A percentile compares a stretch with the other conserved stretches of the same genome.
These are phyloP conservation scores for Magnaporthales sp. DNA, from an alignment of 2,329 filamentous ascomycete species.

Conservation along the genomic window DNA sequence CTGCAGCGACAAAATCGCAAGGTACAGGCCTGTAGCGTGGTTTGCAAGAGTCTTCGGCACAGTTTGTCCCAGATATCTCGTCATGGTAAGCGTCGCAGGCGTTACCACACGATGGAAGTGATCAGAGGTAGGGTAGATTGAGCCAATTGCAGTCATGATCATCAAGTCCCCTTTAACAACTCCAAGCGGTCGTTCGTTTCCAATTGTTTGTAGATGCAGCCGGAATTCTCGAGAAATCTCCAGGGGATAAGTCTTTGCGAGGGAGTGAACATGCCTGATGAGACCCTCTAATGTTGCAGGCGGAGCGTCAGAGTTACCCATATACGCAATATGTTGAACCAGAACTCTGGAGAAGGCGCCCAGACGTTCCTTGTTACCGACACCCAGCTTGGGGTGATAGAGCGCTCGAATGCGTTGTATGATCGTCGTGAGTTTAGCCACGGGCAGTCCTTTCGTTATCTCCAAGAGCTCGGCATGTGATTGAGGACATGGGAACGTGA, in stretches of 20 bases:
- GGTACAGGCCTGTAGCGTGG: constrained; percentile 64
- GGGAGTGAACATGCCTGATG: constrained; percentile 83
- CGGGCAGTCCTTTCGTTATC: constrained; percentile 51
- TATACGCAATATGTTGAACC: constrained; percentile 50
- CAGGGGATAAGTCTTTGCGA: constrained; percentile 76
- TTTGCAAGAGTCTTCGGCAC: constrained; percentile 57
- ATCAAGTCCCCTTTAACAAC: constrained; percentile 65
- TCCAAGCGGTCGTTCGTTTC: constrained; percentile 35
- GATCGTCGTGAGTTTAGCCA: constrained; percentile 63
- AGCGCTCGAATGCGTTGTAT: constrained; percentile 84
- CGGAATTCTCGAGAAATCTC: constrained; percentile 73
- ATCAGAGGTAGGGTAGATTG: constrained; percentile 89
- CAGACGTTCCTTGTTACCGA: constrained; percentile 78
- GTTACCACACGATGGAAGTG: constrained; percentile 96
- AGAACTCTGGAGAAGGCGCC: constrained; percentile 56
- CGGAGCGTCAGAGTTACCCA: constrained; percentile 34
- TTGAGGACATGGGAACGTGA: constrained; percentile 78
- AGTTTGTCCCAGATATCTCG: constrained; percentile 73
- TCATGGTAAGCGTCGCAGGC: constrained; percentile 78
- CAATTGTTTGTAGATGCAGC: constrained; percentile 54
- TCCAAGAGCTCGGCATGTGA: constrained; percentile 66
- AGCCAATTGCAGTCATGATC: constrained; percentile 73
- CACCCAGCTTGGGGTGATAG: constrained; percentile 82
- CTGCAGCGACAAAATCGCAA: constrained; percentile 70
- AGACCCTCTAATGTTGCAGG: constrained; percentile 69